phyloP scores from a whole-genome alignment of 1,139 yeast genomes.

The Scheffersomyces illinoinensis region DNA sequence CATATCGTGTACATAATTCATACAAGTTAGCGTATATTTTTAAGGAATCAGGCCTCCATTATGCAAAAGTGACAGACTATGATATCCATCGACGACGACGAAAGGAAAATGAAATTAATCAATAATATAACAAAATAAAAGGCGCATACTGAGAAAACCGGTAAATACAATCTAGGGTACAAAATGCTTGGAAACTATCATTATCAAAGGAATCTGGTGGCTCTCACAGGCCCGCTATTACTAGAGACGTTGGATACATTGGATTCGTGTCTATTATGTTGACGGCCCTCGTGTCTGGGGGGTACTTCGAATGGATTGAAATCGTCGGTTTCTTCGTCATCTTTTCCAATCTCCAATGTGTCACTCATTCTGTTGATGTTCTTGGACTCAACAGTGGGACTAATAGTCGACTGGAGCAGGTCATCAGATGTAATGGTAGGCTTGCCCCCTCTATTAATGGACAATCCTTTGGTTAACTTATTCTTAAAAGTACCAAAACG shows the following conservation, averaged over 20 bases:
- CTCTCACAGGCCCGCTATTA: constrained; percentile 26
- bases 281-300: background rate
- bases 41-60: background rate
- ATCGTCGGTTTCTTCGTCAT: constrained; percentile 13
- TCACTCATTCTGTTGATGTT: constrained; percentile 37
- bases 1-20: background rate
- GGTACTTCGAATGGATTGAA: constrained; percentile 4
- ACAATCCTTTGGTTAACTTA: constrained; percentile 22
- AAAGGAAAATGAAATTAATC: background rate
- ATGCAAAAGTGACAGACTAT: background rate
- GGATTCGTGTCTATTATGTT: constrained; percentile 32
- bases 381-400: constrained; percentile 7
- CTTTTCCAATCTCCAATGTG: constrained; percentile 18
- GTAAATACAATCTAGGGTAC: background rate
- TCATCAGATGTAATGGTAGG: background rate
- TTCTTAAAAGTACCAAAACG: constrained; percentile 4
- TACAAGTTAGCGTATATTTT: background rate
- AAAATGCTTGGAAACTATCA: background rate
- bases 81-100: background rate
- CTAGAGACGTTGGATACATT: constrained; percentile 26
- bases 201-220: constrained; percentile 28
- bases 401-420: background rate
- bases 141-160: background rate
- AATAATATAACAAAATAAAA: too few relatives aligned
- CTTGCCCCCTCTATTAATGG: constrained; percentile 13